Evolutionary conservation across 2,329 filamentous ascomycete genomes (phyloP), one percentile per base, ranked within the genome.

Genomic region (Parafenestella ontariensis): DNA sequence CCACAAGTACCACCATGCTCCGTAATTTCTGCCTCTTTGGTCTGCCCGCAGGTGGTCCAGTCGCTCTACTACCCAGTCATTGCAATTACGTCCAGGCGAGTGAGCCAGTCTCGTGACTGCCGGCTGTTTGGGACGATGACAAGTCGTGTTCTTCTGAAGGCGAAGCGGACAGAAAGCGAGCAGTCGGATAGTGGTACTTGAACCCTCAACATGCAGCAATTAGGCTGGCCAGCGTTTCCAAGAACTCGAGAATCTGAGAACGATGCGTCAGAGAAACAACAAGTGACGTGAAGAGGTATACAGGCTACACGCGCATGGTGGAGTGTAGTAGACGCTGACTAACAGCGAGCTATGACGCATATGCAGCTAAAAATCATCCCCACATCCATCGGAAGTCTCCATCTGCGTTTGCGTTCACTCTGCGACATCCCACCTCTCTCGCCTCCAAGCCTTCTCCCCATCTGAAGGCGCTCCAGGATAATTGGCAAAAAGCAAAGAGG

Each of bases 401-500:
- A 39, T 42, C 40, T 42, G 40, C 40, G 8, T 20, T 26, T 39
- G 52, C 47, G 46, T 55, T 61, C 53, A 52, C 59, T 50, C 54
- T 36, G 46, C 48, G 53, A 49, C 61, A 54, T 55, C 56, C 54
- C 60, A 54, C 51, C 42, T 46, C 55, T 60, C 48, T 18, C 28
- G 52, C 42, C 49, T 39, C 46, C 51, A 52, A 57, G 44, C 56
- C 56, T 55, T 52, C 52, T 43, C 47, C 49, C 36, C 39, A 24
- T 47, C 45, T 46, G 54, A 61, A 63, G 67, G 74, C 74, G 72
- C 75, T 77, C 75, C 74, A 76, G 72, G 75, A 72, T 75, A 76
- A 76, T 77, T 76, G 74, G 64, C 69, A 67, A 61, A 37, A 54
- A 47, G n/a, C 43, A 37, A 48, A 52, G 24, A 54, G 48, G 55